Evolutionary conservation across 768 basidiomycete species (phyloP), one percentile per base, ranked within the genome.

Genomic region (Rhodotorula paludigena): DNA sequence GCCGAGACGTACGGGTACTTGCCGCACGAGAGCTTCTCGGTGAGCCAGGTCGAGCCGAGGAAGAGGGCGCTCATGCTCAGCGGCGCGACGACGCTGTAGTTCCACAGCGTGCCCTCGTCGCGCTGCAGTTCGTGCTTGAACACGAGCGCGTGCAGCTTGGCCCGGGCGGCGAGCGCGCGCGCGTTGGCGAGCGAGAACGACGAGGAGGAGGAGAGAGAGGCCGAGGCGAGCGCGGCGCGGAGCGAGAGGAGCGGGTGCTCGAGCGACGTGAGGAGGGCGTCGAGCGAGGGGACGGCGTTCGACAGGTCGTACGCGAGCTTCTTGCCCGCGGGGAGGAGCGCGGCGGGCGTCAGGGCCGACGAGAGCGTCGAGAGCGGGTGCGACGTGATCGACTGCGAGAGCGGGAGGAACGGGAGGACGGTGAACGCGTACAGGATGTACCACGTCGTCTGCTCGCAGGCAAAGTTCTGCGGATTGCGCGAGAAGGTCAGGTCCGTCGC

Each of bases 401-500:
- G 25, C n/a, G 60, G 64, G 48, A 68, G 51, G 58, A 72, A 63
- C 36, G 67, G 60, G 32, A 64, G 44, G 55, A 60, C 53, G 47
- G 66, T 57, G 45, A 65, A 69, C n/a, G 62, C 58, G 53, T 53
- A 63, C 33, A 63, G 64, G 51, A 64, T 59, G 30, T 60, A 69
- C 65, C 68, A 72, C 16, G 93, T 91, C 23, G 80, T 78, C 77
- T 93, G 92, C 77, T 98, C 94, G 77, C 89, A 92, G 2, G 87
- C 80, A 77, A 91, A 93, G 78, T 98, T 98, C 42, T 74, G 66
- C 8, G 18, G 25, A 18, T 0, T 3, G 2, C 1, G 28, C 0
- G 20, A 33, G 33, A 12, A 25, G 56, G 35, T 39, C 38, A 32
- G 10, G 55, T 7, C 23, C 18, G 30, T 21, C 0, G n/a, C 33